Conservation (phyloP, 805 yeast species). For the Suhomyces xylopsoci region DNA sequence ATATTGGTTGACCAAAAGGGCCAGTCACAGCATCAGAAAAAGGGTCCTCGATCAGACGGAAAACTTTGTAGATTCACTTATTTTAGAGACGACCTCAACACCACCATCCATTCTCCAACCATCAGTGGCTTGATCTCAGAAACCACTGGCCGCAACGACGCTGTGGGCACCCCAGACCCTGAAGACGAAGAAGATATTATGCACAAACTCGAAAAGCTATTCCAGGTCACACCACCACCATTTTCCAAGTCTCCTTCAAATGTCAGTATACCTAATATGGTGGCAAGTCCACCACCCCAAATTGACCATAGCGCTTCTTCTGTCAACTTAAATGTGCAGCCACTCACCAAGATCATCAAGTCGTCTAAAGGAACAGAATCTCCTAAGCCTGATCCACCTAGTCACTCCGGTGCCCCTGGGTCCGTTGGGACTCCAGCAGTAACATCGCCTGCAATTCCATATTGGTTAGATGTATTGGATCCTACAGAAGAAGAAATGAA, state of each 20-base stretch:
- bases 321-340: not conserved
- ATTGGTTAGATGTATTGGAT: conserved; percentile 86
- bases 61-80: conserved; percentile 72
- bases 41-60: conserved; percentile 6
- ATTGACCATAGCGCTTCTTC: not conserved
- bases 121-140: conserved; percentile 63
- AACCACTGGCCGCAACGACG: not conserved
- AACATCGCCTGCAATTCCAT: conserved; percentile 24
- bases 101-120: conserved; percentile 88
- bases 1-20: conserved; percentile 19
- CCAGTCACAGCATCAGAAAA: not conserved
- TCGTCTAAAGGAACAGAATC: conserved; percentile 1
- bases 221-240: conserved; percentile 22
- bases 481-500: conserved; percentile 98
- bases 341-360: conserved; percentile 4
- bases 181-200: conserved; percentile 5
- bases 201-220: conserved; percentile 19
- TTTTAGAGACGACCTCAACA: conserved; percentile 82
- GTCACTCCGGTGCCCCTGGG: conserved; percentile 5
- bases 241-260: conserved; percentile 9
- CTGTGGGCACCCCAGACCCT: not conserved
- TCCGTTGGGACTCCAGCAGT: conserved; percentile 10
- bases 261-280: conserved; percentile 5
- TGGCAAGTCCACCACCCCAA: conserved; percentile 1
- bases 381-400: conserved; percentile 4